Evolutionary conservation across 306 rosid species (phyloP), one percentile per base, ranked within the genome.

Genomic region (Quercus dentata): DNA sequence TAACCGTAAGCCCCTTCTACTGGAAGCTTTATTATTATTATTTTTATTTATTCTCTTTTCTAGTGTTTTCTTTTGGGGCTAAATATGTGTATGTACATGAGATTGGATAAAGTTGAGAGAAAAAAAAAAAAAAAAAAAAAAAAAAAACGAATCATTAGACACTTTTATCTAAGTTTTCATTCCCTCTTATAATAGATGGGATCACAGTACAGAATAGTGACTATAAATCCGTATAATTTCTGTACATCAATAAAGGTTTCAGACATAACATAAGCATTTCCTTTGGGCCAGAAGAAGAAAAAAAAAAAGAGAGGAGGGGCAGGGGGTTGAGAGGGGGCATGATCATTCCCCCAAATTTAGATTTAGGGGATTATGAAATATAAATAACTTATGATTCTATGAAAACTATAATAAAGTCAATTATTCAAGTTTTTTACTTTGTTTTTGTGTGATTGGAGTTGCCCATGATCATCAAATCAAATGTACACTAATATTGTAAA

Each of bases 1-100:
- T 95, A 83, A 95, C 98, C 9, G 98, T 91, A 87, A 79, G 94
- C 76, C 58, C 58, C 33, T 55, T 77, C 80, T 67, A 44, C 52
- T 21, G 25, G 51, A 76, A 62, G 65, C 56, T 9, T 56, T 76
- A 11, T 58, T n/a, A 49, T 80, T 49, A 6, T 78, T 49, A 41
- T 59, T 6, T 38, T 80, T 27, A 5, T 27, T 14, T 12, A 11
- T 61, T 12, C 17, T 12, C 13, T 59, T 59, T 59, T 21, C 13
- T 20, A 11, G 6, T 23, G 23, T 9, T 21, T 59, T 17, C 33
- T 31, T 64, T 64, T 2, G 5, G 19, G 44, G 9, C 9, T 14
- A 5, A 30, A 30, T 64, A 30, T 30, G 20, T 30, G 17, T 15
- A 64, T 64, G 18, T 35, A 35, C 2, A 68, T n/a, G 72, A 19